Evolutionary conservation across 2,329 filamentous ascomycete species (phyloP).

Genomic region (Bipolaris cookei): DNA sequence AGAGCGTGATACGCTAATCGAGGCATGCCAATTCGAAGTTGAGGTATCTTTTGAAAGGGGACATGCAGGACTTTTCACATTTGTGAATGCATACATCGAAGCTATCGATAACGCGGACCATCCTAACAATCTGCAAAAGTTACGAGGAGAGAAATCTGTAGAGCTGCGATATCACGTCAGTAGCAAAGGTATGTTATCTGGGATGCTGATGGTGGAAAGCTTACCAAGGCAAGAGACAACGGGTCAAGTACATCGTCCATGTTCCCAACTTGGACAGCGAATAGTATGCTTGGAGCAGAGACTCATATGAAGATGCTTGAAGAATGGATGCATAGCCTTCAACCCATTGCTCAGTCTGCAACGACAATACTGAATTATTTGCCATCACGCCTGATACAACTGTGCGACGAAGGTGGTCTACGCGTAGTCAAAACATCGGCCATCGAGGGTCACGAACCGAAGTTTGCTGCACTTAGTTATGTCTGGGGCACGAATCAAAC

Average conservation of each 20-base stretch:
- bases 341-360: neutral
- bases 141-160: neutral
- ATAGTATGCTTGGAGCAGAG: slow-evolving; percentile 1
- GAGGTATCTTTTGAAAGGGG: slow-evolving; percentile 11
- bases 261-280: neutral
- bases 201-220: neutral
- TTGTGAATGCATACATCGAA: slow-evolving; percentile 12
- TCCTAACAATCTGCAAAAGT: slow-evolving; percentile 1
- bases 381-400: neutral
- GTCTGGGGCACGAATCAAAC: slow-evolving; percentile 11
- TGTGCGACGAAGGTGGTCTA: neutral
- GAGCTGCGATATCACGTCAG: neutral
- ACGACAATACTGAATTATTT: neutral
- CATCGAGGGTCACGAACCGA: neutral
- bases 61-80: slow-evolving; percentile 8
- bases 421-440: neutral
- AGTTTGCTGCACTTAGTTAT: slow-evolving; percentile 15
- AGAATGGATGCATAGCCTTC: neutral
- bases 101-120: neutral
- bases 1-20: slow-evolving; percentile 11
- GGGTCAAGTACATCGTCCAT: neutral
- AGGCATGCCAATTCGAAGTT: slow-evolving; percentile 3
- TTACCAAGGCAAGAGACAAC: neutral
- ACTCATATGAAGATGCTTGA: neutral
- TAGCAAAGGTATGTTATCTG: neutral